These are phyloP conservation scores for Dillenia turbinata DNA, from an alignment of 164 flowering plant species.

Conservation along the genomic window DNA sequence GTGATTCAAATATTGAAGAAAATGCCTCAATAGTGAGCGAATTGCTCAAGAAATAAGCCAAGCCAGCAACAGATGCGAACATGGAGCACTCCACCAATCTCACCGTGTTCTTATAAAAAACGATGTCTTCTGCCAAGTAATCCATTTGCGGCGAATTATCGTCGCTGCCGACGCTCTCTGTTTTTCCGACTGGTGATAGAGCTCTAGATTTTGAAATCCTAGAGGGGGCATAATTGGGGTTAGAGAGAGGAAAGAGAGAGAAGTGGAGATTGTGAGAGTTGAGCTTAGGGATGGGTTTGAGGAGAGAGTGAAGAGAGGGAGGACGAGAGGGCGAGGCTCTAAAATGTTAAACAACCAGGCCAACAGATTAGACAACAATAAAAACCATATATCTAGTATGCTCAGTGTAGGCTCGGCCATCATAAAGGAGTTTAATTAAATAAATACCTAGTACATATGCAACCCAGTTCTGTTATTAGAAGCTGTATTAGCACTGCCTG, in stretches of 20 bases:
- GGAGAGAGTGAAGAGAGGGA: constrained; percentile 40
- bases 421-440: not conserved
- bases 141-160: constrained; percentile 17
- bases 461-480: constrained; percentile 55
- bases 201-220: constrained; percentile 13
- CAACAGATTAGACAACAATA: not conserved
- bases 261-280: too few relatives aligned
- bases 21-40: constrained; percentile 80
- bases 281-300: constrained; percentile 33
- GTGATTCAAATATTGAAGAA: not conserved
- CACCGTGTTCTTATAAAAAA: constrained; percentile 57
- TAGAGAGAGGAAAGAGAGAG: constrained; percentile 7
- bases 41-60: constrained; percentile 69
- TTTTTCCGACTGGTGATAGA: constrained; percentile 7
- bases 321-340: constrained; percentile 19
- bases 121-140: constrained; percentile 45
- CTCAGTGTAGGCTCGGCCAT: too few relatives aligned
- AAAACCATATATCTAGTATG: not conserved
- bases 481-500: constrained; percentile 38
- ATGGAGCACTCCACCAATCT: constrained; percentile 95
- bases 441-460: constrained; percentile 79
- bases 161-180: not conserved
- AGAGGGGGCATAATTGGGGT: constrained; percentile 8
- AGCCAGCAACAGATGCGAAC: constrained; percentile 84
- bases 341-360: not conserved